Evolutionary conservation across 2,329 filamentous ascomycete genomes (phyloP).

Genomic region (Capronia americana): DNA sequence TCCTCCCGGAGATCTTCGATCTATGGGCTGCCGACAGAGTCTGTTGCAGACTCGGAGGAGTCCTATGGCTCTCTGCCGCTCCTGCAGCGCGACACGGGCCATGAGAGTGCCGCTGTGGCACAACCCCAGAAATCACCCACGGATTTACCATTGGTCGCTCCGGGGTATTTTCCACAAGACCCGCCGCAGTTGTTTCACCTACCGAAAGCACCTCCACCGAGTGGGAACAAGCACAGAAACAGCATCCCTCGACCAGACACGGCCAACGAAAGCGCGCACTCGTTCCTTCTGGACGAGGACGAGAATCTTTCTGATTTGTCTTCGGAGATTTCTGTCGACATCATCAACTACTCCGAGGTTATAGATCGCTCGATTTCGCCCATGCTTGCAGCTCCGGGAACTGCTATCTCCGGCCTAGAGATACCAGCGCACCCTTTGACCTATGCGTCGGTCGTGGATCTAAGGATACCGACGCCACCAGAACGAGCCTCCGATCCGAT

Average conservation of each 20-base stretch:
- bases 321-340: constrained; percentile 59
- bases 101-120: constrained; percentile 21
- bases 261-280: constrained; percentile 44
- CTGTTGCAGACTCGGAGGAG: constrained; percentile 67
- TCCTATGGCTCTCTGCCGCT: constrained; percentile 80
- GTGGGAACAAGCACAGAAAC: constrained; percentile 41
- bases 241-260: constrained; percentile 39
- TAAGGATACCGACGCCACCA: constrained; percentile 42
- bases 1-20: constrained; percentile 39
- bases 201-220: constrained; percentile 37
- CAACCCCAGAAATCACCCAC: neutral
- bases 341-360: constrained; percentile 52
- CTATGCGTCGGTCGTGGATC: constrained; percentile 54
- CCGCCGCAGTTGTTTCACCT: constrained; percentile 36
- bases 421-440: constrained; percentile 54
- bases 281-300: constrained; percentile 61
- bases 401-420: constrained; percentile 48
- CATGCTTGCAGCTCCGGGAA: constrained; percentile 45
- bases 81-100: constrained; percentile 66
- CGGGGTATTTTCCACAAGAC: constrained; percentile 34
- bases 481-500: constrained; percentile 48
- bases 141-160: constrained; percentile 21
- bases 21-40: constrained; percentile 49
- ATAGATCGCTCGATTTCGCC: constrained; percentile 42
- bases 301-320: constrained; percentile 62